phyloP scores from a whole-genome alignment of 441 rosid species.

The Bocquillonia castaneifolia region DNA sequence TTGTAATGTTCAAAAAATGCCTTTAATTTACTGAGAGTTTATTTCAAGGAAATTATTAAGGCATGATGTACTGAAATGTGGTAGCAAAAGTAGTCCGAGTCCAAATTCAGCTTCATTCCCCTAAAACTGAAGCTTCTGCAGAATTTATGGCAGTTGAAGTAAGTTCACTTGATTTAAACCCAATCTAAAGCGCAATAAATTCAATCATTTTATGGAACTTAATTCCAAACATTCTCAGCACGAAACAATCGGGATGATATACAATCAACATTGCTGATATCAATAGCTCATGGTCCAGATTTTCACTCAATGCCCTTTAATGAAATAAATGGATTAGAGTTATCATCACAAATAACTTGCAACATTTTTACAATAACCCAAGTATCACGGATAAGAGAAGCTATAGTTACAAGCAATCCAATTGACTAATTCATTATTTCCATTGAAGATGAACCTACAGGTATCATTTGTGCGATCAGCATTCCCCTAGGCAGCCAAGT shows the following conservation, averaged over 20 bases:
- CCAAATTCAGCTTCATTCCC: neutral
- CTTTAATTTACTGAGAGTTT: neutral
- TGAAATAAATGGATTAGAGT: neutral
- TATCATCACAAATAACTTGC: too few relatives aligned
- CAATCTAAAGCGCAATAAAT: neutral
- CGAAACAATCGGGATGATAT: neutral
- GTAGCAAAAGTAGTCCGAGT: neutral
- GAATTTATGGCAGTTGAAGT: too few relatives aligned
- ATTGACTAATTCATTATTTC: neutral
- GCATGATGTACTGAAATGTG: neutral
- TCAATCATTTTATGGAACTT: neutral
- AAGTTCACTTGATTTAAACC: neutral
- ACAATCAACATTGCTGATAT: neutral
- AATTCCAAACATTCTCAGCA: neutral
- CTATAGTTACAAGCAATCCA: neutral
- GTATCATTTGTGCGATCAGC: slow-evolving; percentile 14
- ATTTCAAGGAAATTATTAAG: neutral
- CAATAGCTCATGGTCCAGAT: neutral
- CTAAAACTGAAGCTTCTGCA: neutral
- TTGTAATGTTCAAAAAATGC: neutral
- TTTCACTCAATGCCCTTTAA: too few relatives aligned
- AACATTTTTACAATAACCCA: neutral
- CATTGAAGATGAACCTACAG: neutral
- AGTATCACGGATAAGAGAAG: neutral
- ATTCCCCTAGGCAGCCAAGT: slow-evolving; percentile 20